Evolutionary conservation across 2,329 filamentous ascomycete species (phyloP).

Genomic region (Hypomyces rosellus): DNA sequence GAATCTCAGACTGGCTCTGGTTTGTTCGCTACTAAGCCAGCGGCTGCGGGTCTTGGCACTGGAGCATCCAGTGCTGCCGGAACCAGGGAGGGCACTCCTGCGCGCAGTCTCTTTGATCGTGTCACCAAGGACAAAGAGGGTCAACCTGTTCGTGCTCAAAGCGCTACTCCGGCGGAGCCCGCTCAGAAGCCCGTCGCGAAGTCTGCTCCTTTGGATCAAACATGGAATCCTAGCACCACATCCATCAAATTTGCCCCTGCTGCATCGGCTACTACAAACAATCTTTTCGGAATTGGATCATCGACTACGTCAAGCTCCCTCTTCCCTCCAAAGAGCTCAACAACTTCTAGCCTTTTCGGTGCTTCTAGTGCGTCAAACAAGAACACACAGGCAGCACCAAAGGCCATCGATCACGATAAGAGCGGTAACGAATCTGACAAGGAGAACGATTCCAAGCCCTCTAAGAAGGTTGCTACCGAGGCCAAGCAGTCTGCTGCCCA

Average conservation of each 20-base stretch:
- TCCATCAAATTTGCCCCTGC: slow-evolving; percentile 49
- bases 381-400: slow-evolving; percentile 18
- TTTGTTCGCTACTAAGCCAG: slow-evolving; percentile 26
- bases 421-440: slow-evolving; percentile 38
- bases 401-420: slow-evolving; percentile 24
- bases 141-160: slow-evolving; percentile 39
- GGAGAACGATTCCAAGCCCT: slow-evolving; percentile 34
- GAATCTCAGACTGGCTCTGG: slow-evolving; percentile 26
- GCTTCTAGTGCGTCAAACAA: slow-evolving; percentile 23
- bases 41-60: slow-evolving; percentile 17
- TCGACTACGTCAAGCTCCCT: slow-evolving; percentile 26
- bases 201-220: slow-evolving; percentile 30
- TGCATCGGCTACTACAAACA: slow-evolving; percentile 21
- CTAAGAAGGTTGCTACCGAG: slow-evolving; percentile 26
- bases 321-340: slow-evolving; percentile 31
- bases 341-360: slow-evolving; percentile 31
- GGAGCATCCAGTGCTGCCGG: slow-evolving; percentile 32
- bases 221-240: slow-evolving; percentile 39
- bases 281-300: slow-evolving; percentile 26
- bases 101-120: slow-evolving; percentile 50
- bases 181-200: slow-evolving; percentile 19
- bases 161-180: slow-evolving; percentile 16
- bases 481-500: slow-evolving; percentile 26
- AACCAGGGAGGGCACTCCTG: slow-evolving; percentile 39
- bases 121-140: slow-evolving; percentile 45